Percentiles rank a stretch among this genome's conserved stretches.
Evolutionary conservation across 805 yeast species (phyloP).

Genomic region (Saccharomycopsis babjevae): DNA sequence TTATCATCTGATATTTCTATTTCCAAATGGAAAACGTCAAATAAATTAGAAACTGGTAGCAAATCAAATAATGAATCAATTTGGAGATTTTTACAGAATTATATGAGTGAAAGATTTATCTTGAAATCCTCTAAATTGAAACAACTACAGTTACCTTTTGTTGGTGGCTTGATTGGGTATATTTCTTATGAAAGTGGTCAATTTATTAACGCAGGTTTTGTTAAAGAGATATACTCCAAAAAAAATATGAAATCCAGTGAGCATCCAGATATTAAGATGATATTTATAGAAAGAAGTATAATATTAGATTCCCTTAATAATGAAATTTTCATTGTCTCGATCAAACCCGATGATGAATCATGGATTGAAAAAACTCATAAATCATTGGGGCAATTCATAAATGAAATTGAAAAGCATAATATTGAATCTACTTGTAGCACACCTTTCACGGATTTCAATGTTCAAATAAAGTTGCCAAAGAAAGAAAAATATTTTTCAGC

Average conservation of each 20-base stretch:
- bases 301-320: constrained; percentile 39
- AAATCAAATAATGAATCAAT: constrained; percentile 23
- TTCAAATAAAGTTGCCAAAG: constrained; percentile 37
- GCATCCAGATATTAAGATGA: constrained; percentile 68
- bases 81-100: constrained; percentile 44
- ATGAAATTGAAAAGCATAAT: constrained; percentile 20
- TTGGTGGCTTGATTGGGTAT: constrained; percentile 87
- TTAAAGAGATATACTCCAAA: neutral
- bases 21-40: neutral
- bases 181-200: constrained; percentile 84
- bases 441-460: constrained; percentile 3
- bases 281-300: constrained; percentile 57
- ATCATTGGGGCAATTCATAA: neutral
- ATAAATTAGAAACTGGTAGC: neutral
- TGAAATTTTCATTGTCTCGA: constrained; percentile 42
- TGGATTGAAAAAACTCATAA: constrained; percentile 28
- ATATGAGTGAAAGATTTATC: constrained; percentile 31
- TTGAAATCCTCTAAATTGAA: constrained; percentile 5
- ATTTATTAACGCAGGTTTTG: constrained; percentile 22
- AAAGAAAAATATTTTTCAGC: constrained; percentile 41
- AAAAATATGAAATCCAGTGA: constrained; percentile 18
- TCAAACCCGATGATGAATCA: constrained; percentile 29
- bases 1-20: neutral
- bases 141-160: constrained; percentile 47
- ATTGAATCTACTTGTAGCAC: neutral